Base-by-base conservation (phyloP, 2,329 filamentous ascomycete genomes). In the Calonectria ilicicola region DNA sequence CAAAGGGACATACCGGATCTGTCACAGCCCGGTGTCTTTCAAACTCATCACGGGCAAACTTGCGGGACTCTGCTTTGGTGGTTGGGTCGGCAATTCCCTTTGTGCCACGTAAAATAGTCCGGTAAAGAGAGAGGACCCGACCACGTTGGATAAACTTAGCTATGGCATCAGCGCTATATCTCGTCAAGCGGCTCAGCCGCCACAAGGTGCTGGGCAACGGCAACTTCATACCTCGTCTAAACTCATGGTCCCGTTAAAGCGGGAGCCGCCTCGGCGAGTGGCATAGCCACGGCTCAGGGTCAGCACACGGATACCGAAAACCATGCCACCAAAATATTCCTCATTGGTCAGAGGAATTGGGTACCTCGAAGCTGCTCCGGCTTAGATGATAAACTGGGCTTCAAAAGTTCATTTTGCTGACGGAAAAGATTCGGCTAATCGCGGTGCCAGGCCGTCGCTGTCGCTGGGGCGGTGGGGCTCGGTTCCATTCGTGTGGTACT, bases 41-140 rank as follows among this genome's bases (percentile, higher is more conserved):
- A 79, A 93, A 92, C 79, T 93, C 91, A 71, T 88, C 87, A 23
- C 90, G 87, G 42, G 87, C 91, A 81, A 88, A 91, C 67, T 83
- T 84, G 69, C 87, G 84, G 8, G 90, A 91, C 80, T 93, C 91
- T n/a, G 83, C 82, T 63, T 86, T 88, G 6, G 89, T 89, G 3
- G 77, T 81, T 9, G 84, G 79, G 77, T 93, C 89, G 19, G 76
- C 67, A 69, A 93, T 92, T 69, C 82, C 84, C 40, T 83, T 83
- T 2, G 89, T 90, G 72, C 87, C 87, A 27, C 91, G 88, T 40
- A 92, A 80, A 67, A 93, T 88, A 21, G 83, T 85, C 42, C 91
- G 87, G 81, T 92, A 93, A 53, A 93, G 84, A 0, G 89, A 84
- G 26, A 93, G 79, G 6, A 86, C 90, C 70, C 87, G 87, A 9